Evolutionary conservation across 306 rosid species (phyloP).

Genomic region (Acacia acuminata): DNA sequence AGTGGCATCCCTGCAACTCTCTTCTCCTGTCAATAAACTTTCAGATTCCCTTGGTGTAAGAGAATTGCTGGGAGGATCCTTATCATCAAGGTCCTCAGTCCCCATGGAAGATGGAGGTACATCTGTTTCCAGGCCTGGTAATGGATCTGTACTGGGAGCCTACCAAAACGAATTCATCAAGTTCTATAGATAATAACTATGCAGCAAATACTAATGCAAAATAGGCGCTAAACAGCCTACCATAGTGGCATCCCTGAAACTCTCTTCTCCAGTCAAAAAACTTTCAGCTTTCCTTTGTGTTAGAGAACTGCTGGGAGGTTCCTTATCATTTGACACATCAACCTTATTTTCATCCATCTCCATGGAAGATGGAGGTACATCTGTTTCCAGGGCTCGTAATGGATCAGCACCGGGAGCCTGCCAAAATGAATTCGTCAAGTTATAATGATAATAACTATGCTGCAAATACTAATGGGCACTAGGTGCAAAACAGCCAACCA

Average conservation of each 20-base stretch:
- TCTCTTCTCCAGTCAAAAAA: neutral
- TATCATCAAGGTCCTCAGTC: neutral
- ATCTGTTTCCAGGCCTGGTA: constrained; percentile 24
- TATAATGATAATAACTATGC: neutral
- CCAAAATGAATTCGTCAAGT: neutral
- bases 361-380: constrained; percentile 25
- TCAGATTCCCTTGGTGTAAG: neutral
- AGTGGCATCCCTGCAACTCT: neutral
- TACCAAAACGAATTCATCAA: neutral
- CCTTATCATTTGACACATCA: neutral
- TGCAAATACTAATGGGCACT: neutral
- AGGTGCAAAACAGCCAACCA: neutral
- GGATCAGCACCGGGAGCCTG: constrained; percentile 5
- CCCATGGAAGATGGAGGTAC: constrained; percentile 22
- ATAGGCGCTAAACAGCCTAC: neutral
- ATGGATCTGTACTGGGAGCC: constrained; percentile 11
- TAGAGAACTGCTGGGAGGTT: neutral
- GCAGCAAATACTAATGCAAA: neutral
- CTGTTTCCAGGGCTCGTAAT: constrained; percentile 26
- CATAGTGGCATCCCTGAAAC: neutral
- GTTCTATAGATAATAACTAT: neutral
- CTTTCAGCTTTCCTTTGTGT: neutral
- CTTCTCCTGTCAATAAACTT: neutral
- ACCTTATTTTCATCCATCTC: neutral
- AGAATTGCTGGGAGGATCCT: neutral